phyloP scores from a whole-genome alignment of 2,329 filamentous ascomycete species.

The Arthrobotrys pseudoclavata region DNA sequence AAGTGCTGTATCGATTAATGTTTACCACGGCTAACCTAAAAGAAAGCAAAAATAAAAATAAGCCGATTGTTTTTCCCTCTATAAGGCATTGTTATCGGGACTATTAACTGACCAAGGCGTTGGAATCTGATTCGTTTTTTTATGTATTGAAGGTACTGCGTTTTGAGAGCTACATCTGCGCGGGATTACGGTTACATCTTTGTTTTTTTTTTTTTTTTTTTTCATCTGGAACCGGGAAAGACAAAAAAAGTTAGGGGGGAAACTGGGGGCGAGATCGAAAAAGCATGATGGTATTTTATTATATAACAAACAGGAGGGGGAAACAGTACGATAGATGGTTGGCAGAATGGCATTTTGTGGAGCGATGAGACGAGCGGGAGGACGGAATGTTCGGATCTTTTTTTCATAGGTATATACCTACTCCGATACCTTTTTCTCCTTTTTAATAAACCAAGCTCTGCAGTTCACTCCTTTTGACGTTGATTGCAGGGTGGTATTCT shows the following conservation, averaged over 20 bases:
- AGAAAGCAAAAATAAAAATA: background rate
- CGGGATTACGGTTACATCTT: background rate
- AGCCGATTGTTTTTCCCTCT: background rate
- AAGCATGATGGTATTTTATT: constrained; percentile 15
- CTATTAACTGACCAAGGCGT: constrained; percentile 7
- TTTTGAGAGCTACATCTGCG: constrained; percentile 25
- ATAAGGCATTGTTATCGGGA: constrained; percentile 6
- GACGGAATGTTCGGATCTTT: background rate
- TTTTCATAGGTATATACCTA: background rate
- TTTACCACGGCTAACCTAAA: background rate
- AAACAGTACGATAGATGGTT: constrained; percentile 8
- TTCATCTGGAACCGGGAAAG: background rate
- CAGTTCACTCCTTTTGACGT: background rate
- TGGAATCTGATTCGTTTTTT: constrained; percentile 10
- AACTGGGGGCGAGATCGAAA: background rate
- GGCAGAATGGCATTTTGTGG: background rate
- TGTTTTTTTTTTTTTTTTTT: background rate
- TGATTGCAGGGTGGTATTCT: constrained; percentile 1
- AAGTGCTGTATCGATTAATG: background rate
- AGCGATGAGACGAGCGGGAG: background rate
- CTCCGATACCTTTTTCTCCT: background rate
- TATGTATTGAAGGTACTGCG: constrained; percentile 5
- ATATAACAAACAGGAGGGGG: background rate
- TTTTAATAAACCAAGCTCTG: constrained; percentile 22
- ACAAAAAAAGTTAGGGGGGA: background rate